Evolutionary conservation across 78 protist genomes (phyloP).

Genomic region (Chrysochromulina tobinii): DNA sequence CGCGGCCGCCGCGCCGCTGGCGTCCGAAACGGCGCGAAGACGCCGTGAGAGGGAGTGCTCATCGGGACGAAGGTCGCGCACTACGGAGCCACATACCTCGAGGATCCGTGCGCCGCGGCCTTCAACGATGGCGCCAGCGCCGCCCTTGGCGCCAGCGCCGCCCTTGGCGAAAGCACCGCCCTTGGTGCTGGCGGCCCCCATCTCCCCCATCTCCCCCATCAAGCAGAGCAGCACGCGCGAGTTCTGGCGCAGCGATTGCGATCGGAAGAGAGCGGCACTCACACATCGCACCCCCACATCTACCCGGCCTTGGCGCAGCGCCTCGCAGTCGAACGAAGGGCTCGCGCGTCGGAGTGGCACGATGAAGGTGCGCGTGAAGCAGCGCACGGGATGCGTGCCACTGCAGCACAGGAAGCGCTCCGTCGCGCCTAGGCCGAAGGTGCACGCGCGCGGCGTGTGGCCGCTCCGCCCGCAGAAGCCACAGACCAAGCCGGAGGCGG

Average conservation of each 20-base stretch:
- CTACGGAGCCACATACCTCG: background rate
- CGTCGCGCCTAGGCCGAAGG: background rate
- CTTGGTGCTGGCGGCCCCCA: too few relatives aligned
- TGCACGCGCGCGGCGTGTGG: background rate
- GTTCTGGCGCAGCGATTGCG: background rate
- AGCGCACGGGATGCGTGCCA: background rate
- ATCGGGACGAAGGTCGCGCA: background rate
- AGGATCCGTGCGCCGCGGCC: background rate
- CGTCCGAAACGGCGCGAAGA: background rate
- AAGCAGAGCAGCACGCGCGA: background rate
- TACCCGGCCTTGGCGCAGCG: background rate
- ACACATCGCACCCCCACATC: background rate
- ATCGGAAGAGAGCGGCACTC: background rate
- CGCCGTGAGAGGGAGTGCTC: background rate
- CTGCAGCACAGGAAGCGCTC: background rate
- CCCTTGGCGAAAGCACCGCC: background rate
- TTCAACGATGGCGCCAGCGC: too few relatives aligned
- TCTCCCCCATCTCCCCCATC: background rate
- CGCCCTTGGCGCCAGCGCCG: background rate
- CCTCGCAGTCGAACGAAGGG: background rate
- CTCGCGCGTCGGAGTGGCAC: background rate
- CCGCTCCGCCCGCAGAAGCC: background rate
- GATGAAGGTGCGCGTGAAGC: background rate
- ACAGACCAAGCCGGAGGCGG: background rate
- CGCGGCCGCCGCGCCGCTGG: background rate